Percentiles rank a stretch among this genome's conserved stretches.
Conservation (phyloP, 768 basidiomycete genomes). For the Auriscalpium orientale region DNA sequence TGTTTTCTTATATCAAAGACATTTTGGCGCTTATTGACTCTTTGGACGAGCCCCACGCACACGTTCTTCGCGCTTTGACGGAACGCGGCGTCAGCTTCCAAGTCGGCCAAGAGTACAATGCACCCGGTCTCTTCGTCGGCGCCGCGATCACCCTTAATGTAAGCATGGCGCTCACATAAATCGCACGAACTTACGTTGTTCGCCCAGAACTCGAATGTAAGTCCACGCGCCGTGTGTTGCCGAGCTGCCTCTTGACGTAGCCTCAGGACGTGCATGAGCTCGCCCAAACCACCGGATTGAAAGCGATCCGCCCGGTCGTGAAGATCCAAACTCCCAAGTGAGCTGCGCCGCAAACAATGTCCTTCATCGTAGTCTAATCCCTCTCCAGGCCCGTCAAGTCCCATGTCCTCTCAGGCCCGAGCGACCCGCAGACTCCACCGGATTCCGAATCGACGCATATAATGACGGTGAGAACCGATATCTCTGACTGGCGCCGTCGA, state of each 20-base stretch:
- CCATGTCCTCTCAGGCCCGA: slow-evolving; percentile 33
- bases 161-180: slow-evolving; percentile 35
- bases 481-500: not conserved
- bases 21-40: not conserved
- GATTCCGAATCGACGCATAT: slow-evolving; percentile 47
- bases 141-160: slow-evolving; percentile 26
- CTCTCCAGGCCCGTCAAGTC: slow-evolving; percentile 34
- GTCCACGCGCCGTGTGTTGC: too few species aligned
- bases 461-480: slow-evolving; percentile 34
- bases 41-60: not conserved
- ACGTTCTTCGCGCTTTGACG: not conserved
- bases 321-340: slow-evolving; percentile 37
- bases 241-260: too few species aligned
- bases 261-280: slow-evolving; percentile 42
- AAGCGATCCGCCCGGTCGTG: slow-evolving; percentile 47
- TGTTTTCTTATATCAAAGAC: not conserved
- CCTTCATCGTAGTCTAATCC: not conserved
- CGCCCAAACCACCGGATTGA: slow-evolving; percentile 36
- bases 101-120: not conserved
- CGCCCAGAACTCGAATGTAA: too few species aligned
- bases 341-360: slow-evolving; percentile 1
- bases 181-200: too few species aligned
- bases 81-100: not conserved
- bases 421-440: slow-evolving; percentile 35
- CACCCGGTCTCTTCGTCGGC: not conserved